These are phyloP conservation scores for Peniophora sp. DNA, from an alignment of 1,284 basidiomycete species.

Conservation along the genomic window DNA sequence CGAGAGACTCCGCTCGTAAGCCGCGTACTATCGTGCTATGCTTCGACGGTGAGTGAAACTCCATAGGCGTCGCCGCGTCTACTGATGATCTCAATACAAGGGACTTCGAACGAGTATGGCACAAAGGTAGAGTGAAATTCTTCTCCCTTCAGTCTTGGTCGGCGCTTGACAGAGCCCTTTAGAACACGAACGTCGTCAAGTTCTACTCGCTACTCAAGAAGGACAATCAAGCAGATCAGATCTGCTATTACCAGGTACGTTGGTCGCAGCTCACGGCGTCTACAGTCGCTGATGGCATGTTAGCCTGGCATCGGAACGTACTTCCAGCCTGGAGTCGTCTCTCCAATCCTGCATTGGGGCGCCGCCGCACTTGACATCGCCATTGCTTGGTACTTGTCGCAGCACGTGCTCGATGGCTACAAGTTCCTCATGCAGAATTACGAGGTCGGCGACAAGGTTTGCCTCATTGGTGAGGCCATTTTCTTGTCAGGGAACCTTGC, in stretches of 20 bases:
- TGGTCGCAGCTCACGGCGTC: neutral
- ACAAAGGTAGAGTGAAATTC: neutral
- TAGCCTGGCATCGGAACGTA: slow-evolving; percentile 42
- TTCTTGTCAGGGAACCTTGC: slow-evolving; percentile 5
- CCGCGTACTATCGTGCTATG: slow-evolving; percentile 38
- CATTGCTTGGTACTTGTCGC: slow-evolving; percentile 42
- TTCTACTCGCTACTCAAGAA: slow-evolving; percentile 31
- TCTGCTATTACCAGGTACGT: slow-evolving; percentile 33
- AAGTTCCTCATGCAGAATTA: slow-evolving; percentile 61
- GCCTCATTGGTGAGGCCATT: slow-evolving; percentile 40
- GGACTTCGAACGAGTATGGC: neutral
- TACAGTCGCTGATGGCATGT: slow-evolving; percentile 1
- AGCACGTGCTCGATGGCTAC: slow-evolving; percentile 54
- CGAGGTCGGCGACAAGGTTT: slow-evolving; percentile 38
- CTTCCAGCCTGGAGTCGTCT: slow-evolving; percentile 29
- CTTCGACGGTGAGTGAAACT: slow-evolving; percentile 45
- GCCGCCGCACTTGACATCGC: slow-evolving; percentile 37
- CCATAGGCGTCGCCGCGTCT: slow-evolving; percentile 28
- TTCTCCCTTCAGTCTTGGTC: too few relatives aligned
- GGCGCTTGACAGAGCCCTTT: neutral
- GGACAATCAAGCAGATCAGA: slow-evolving; percentile 23
- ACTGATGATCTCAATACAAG: neutral
- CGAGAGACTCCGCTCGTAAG: slow-evolving; percentile 1
- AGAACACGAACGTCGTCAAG: slow-evolving; percentile 35
- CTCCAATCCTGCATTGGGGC: slow-evolving; percentile 27